These are phyloP conservation scores for Lyophyllum shimeji DNA, from an alignment of 768 basidiomycete genomes.

Conservation along the genomic window DNA sequence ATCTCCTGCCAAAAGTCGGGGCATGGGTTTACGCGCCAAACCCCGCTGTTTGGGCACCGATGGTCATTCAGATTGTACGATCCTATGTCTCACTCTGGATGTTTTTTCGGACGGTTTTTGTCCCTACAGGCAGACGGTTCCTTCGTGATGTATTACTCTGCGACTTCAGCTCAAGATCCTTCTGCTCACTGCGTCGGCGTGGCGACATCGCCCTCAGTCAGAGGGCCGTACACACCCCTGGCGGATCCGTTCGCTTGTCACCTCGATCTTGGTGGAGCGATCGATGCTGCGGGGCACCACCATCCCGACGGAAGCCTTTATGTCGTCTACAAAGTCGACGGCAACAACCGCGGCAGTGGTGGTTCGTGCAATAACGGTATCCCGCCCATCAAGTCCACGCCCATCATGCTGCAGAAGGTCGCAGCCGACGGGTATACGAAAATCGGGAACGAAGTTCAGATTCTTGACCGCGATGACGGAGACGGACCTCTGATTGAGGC, in stretches of 20 bases:
- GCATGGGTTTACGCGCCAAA: slow-evolving; percentile 12
- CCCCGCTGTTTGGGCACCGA: slow-evolving; percentile 15
- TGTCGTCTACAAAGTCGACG: slow-evolving; percentile 16
- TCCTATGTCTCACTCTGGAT: neutral
- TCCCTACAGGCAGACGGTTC: slow-evolving; percentile 4
- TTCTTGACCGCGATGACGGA: slow-evolving; percentile 15
- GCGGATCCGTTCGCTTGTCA: slow-evolving; percentile 11
- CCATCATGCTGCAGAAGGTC: slow-evolving; percentile 16
- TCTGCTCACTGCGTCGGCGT: slow-evolving; percentile 15
- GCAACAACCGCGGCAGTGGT: slow-evolving; percentile 13
- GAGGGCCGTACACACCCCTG: slow-evolving; percentile 8
- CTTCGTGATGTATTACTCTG: slow-evolving; percentile 15
- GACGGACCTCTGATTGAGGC: slow-evolving; percentile 15
- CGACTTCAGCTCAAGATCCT: slow-evolving; percentile 10
- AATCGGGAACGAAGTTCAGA: slow-evolving; percentile 12
- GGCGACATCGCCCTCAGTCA: slow-evolving; percentile 9
- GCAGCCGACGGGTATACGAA: slow-evolving; percentile 15
- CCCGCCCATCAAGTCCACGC: slow-evolving; percentile 15
- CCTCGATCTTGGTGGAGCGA: slow-evolving; percentile 11
- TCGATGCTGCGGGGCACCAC: slow-evolving; percentile 15
- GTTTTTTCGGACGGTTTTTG: neutral
- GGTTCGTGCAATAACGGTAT: slow-evolving; percentile 16
- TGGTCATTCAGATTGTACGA: slow-evolving; percentile 13
- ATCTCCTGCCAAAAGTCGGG: slow-evolving; percentile 12
- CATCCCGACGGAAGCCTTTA: slow-evolving; percentile 15